Evolutionary conservation across 176 grass and related monocot genomes (phyloP), one percentile per base, ranked within the genome.

Genomic region (Tillandsia fasciculata): DNA sequence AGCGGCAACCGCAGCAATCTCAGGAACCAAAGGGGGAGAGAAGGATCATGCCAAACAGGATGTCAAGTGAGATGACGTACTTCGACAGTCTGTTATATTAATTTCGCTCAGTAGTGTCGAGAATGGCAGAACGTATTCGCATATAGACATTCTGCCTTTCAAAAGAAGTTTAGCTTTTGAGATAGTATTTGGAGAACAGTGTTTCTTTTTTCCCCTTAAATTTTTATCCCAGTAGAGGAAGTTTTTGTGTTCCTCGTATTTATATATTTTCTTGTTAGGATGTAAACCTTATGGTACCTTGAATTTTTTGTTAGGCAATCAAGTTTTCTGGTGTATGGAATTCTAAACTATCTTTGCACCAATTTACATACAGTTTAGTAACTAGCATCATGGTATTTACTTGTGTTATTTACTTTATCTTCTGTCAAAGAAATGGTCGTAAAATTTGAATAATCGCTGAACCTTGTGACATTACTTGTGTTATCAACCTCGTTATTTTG

Each of bases 1-100:
- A 0, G 89, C 89, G 10, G 82, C 94, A 42, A 82, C 86, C 0
- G 82, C 87, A 54, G 86, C 94, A 0, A 8, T 93, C 9, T 81
- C 94, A 1, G 84, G 89, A 69, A 72, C 48, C 64, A 85, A 82
- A 72, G 86, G 84, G 1, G 8, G 65, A 12, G 76, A 54, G 23
- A 77, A 73, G 14, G 72, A 80, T 67, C 49, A 48, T 51, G 29
- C 79, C 24, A 83, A 93, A 64, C 12, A 80, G 15, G 84, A 65
- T 68, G 67, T 71, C 74, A 90, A 90, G 51, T 86, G 78, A 91
- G 54, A 64, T 42, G 0, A 18, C 22, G 23, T 61, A 15, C 7
- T 18, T 18, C 22, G 22, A 15, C 56, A 2, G 22, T 20, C 56
- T 23, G 22, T 20, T 15, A 2, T 20, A 61, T 9, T 61, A 9